Percentiles rank a stretch among this genome's conserved stretches.
Evolutionary conservation across 2,329 filamentous ascomycete genomes (phyloP).

Genomic region (Epichloe amarillans): DNA sequence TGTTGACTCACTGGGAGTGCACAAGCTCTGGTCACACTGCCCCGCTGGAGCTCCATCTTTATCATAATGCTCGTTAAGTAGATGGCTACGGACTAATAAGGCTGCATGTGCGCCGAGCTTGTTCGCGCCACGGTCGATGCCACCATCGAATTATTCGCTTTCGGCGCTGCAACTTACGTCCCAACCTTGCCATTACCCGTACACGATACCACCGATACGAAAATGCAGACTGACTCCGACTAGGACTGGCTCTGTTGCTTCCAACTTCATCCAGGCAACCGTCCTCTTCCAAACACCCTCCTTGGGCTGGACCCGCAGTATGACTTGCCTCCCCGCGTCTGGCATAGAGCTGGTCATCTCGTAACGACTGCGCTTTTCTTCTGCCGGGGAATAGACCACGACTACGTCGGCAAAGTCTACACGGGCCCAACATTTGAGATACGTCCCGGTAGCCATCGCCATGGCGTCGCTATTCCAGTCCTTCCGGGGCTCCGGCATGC

Average conservation of each 20-base stretch:
- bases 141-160: neutral
- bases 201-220: neutral
- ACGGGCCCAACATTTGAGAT: neutral
- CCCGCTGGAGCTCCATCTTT: too few relatives aligned
- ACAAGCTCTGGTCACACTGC: too few relatives aligned
- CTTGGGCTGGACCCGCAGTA: constrained; percentile 14
- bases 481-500: constrained; percentile 57
- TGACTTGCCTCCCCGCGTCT: constrained; percentile 21
- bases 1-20: too few relatives aligned
- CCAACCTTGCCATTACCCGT: neutral
- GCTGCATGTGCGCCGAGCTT: neutral
- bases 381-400: constrained; percentile 2
- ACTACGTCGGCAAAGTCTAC: neutral
- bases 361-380: constrained; percentile 11
- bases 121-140: neutral
- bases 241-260: neutral
- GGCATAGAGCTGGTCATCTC: constrained; percentile 22
- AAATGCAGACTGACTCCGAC: neutral
- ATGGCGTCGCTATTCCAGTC: constrained; percentile 64
- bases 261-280: neutral
- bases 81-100: too few relatives aligned
- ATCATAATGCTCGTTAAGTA: too few relatives aligned
- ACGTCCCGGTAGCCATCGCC: constrained; percentile 12
- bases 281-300: neutral
- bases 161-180: neutral